These are phyloP conservation scores for Blastobotrys robertii DNA, from an alignment of 805 yeast genomes.

Conservation along the genomic window DNA sequence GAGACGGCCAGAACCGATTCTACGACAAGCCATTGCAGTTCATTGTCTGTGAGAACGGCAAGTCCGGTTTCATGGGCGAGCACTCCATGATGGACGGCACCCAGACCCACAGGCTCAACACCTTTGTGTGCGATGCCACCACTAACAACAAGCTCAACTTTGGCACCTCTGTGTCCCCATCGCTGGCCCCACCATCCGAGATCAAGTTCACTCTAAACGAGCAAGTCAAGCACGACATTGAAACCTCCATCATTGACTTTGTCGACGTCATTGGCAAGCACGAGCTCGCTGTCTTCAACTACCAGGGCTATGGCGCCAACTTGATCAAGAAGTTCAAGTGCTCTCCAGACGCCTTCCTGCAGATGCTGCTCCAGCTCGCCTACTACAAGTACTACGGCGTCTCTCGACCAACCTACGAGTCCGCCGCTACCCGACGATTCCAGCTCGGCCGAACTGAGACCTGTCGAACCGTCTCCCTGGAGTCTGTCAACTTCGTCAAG, in stretches of 20 bases:
- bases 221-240: slow-evolving; percentile 40
- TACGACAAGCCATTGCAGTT: slow-evolving; percentile 88
- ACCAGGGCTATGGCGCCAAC: slow-evolving; percentile 77
- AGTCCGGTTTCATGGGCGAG: slow-evolving; percentile 90
- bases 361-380: slow-evolving; percentile 84
- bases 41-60: slow-evolving; percentile 69
- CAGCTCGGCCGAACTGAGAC: slow-evolving; percentile 92
- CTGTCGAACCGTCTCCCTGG: slow-evolving; percentile 72
- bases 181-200: slow-evolving; percentile 26
- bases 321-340: slow-evolving; percentile 73
- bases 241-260: slow-evolving; percentile 48
- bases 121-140: slow-evolving; percentile 54
- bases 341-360: slow-evolving; percentile 91
- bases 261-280: slow-evolving; percentile 49
- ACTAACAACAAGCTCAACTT: slow-evolving; percentile 36
- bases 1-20: slow-evolving; percentile 85
- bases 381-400: slow-evolving; percentile 74
- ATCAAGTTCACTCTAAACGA: slow-evolving; percentile 47
- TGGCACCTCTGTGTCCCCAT: slow-evolving; percentile 13
- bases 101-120: slow-evolving; percentile 82
- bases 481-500: slow-evolving; percentile 58
- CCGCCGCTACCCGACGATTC: slow-evolving; percentile 87
- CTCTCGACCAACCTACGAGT: slow-evolving; percentile 85
- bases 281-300: slow-evolving; percentile 70
- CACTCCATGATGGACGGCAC: slow-evolving; percentile 98